Evolutionary conservation across 176 grass and related monocot genomes (phyloP).

Genomic region (Aechmea fasciata): DNA sequence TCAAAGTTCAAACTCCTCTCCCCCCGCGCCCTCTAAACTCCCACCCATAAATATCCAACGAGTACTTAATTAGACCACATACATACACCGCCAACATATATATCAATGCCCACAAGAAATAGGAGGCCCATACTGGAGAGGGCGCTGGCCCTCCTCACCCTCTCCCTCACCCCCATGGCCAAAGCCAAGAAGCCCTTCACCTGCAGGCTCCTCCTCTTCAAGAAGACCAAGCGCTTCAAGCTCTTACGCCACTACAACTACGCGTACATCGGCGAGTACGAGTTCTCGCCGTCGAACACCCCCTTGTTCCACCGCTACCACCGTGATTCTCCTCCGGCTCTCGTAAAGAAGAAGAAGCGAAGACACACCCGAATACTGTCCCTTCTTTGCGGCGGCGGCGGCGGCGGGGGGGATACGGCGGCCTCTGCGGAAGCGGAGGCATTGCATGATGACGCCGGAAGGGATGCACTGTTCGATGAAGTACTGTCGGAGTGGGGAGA

Average conservation of each 20-base stretch:
- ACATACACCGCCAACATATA: constrained; percentile 27
- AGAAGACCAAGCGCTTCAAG: constrained; percentile 38
- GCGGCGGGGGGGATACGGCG: constrained; percentile 14
- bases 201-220: constrained; percentile 50
- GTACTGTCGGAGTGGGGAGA: constrained; percentile 11
- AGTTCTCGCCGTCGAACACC: constrained; percentile 72
- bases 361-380: constrained; percentile 12
- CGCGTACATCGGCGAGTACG: constrained; percentile 63
- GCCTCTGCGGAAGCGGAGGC: constrained; percentile 15
- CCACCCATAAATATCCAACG: constrained; percentile 4
- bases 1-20: background rate
- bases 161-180: constrained; percentile 37
- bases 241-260: constrained; percentile 65
- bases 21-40: background rate
- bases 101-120: constrained; percentile 13
- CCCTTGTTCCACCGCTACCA: constrained; percentile 31
- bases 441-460: background rate
- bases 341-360: constrained; percentile 10
- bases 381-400: constrained; percentile 31
- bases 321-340: background rate
- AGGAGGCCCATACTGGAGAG: constrained; percentile 30
- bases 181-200: constrained; percentile 31
- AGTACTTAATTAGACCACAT: constrained; percentile 16
- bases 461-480: background rate
- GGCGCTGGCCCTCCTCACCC: constrained; percentile 46